Conservation (phyloP, 805 yeast species). For the Schwanniomyces vanrijiae region DNA sequence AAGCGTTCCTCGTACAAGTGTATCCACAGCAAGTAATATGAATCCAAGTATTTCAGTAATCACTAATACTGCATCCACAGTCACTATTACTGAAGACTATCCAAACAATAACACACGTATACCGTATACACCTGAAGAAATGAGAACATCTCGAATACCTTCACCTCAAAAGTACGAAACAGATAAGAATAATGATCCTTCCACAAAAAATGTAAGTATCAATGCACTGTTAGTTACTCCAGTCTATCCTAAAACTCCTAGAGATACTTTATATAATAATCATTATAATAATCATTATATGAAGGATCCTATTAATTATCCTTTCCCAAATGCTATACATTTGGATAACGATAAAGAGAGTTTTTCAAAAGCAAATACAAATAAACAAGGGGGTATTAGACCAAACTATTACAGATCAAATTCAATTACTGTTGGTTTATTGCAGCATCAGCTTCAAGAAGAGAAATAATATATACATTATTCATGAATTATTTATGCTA, state of each 20-base stretch:
- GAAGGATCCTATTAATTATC: constrained; percentile 42
- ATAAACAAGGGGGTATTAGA: constrained; percentile 17
- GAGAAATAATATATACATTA: neutral
- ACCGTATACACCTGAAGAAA: neutral
- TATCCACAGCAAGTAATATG: constrained; percentile 13
- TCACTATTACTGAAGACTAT: constrained; percentile 15
- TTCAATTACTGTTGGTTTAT: constrained; percentile 39
- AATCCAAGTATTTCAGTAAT: constrained; percentile 12
- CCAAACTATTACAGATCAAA: constrained; percentile 37
- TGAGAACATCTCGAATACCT: constrained; percentile 15
- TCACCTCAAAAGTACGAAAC: constrained; percentile 21
- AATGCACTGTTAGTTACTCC: constrained; percentile 1
- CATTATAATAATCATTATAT: constrained; percentile 47
- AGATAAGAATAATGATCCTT: constrained; percentile 30
- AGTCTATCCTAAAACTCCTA: neutral
- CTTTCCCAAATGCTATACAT: constrained; percentile 42
- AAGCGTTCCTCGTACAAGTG: constrained; percentile 25
- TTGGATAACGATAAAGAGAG: constrained; percentile 34
- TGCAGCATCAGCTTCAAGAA: constrained; percentile 23
- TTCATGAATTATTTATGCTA: neutral
- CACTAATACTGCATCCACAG: constrained; percentile 14
- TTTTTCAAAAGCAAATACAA: constrained; percentile 15
- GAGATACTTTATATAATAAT: constrained; percentile 13
- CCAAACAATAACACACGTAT: neutral
- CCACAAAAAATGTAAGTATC: constrained; percentile 18